Percentiles rank a stretch among this genome's conserved stretches.
These are phyloP conservation scores for Arthrobotrys sphaeroides DNA, from an alignment of 2,329 filamentous ascomycete genomes.

Conservation along the genomic window DNA sequence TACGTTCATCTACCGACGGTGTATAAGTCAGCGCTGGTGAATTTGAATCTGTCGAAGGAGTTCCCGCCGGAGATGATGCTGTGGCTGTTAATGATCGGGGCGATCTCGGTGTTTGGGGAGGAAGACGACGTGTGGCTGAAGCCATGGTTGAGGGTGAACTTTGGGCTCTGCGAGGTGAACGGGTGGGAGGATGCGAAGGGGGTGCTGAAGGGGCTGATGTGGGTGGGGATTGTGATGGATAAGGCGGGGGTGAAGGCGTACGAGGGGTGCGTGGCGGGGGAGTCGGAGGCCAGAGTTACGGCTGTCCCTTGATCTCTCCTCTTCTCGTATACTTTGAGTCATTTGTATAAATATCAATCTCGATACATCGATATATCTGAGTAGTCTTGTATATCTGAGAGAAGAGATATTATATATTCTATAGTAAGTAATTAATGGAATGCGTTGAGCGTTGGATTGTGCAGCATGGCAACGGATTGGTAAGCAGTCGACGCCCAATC, in stretches of 20 bases:
- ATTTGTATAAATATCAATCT: no score
- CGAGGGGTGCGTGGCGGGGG: conserved; percentile 29
- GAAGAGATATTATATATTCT: no score
- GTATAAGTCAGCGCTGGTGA: conserved; percentile 52
- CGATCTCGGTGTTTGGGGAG: conserved; percentile 56
- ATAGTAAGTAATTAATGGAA: no score
- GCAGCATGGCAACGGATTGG: conserved; percentile 27
- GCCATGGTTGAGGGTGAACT: conserved; percentile 55
- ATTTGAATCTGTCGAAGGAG: conserved; percentile 24
- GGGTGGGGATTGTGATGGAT: conserved; percentile 60
- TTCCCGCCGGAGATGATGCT: conserved; percentile 54
- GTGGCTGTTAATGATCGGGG: conserved; percentile 58
- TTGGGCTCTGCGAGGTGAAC: conserved; percentile 46
- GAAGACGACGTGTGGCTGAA: conserved; percentile 55
- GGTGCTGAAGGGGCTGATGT: conserved; percentile 58
- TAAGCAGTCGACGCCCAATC: conserved; percentile 19
- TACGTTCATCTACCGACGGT: conserved; percentile 54
- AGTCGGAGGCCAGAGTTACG: background rate
- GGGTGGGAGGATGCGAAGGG: conserved; percentile 57
- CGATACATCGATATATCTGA: no score
- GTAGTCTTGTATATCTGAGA: no score
- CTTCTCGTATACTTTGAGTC: no score
- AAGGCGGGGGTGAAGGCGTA: conserved; percentile 58
- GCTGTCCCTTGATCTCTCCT: background rate
- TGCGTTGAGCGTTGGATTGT: conserved; percentile 7